A percentile compares a stretch with the other conserved stretches of the same genome.
These are phyloP conservation scores for Macadamia tetraphylla DNA, from an alignment of 164 flowering plant genomes.

Conservation along the genomic window DNA sequence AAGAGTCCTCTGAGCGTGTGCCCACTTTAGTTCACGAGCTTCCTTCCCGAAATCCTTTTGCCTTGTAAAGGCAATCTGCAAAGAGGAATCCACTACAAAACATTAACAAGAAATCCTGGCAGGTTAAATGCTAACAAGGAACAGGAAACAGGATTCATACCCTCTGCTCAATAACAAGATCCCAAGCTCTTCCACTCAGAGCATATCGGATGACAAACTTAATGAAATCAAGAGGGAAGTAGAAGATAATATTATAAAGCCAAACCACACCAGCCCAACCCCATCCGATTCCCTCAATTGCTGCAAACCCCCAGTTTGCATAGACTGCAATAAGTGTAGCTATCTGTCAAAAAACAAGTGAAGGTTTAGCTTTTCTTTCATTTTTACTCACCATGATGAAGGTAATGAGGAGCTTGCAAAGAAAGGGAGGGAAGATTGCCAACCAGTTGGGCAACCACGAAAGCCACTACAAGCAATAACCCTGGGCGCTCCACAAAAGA, in stretches of 20 bases:
- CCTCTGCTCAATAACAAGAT: slow-evolving; percentile 77
- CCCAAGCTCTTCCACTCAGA: slow-evolving; percentile 87
- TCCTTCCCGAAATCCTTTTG: slow-evolving; percentile 90
- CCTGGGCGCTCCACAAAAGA: slow-evolving; percentile 84
- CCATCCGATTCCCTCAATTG: slow-evolving; percentile 90
- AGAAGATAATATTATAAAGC: slow-evolving; percentile 68
- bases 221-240: slow-evolving; percentile 73
- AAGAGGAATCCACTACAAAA: not conserved
- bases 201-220: slow-evolving; percentile 70
- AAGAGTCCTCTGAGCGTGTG: slow-evolving; percentile 73
- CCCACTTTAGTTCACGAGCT: slow-evolving; percentile 80
- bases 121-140: not conserved
- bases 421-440: slow-evolving; percentile 7
- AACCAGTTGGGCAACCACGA: slow-evolving; percentile 79
- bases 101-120: not conserved
- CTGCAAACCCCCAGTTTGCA: slow-evolving; percentile 75
- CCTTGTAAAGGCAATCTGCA: slow-evolving; percentile 74
- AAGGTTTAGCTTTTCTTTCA: not conserved
- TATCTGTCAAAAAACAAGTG: slow-evolving; percentile 32
- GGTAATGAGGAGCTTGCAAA: not conserved
- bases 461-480: slow-evolving; percentile 54
- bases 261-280: slow-evolving; percentile 95
- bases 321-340: slow-evolving; percentile 86
- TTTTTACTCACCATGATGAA: not conserved
- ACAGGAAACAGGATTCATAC: slow-evolving; percentile 29